A percentile compares a stretch with the other conserved stretches of the same genome.
Evolutionary conservation across 2,329 filamentous ascomycete genomes (phyloP).

Genomic region (Epichloe baconii): DNA sequence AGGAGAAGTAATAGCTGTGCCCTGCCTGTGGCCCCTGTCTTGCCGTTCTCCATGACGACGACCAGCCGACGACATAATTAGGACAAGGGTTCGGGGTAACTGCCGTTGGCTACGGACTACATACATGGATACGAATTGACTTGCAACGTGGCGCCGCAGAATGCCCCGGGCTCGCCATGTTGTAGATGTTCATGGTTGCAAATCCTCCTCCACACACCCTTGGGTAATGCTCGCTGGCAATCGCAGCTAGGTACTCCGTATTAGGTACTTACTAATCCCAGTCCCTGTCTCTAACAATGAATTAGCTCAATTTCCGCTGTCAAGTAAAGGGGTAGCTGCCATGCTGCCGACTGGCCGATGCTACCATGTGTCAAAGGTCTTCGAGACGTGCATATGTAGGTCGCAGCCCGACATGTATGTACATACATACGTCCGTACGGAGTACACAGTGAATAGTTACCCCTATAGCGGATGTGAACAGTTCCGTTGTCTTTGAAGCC

Average conservation of each 20-base stretch:
- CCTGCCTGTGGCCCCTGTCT: not conserved
- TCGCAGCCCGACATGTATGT: no score
- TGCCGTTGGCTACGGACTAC: not conserved
- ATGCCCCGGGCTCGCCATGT: not conserved
- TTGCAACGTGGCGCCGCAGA: not conserved
- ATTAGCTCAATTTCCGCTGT: no score
- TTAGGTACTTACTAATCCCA: not conserved
- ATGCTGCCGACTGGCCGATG: not conserved
- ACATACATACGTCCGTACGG: no score
- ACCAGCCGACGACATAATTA: constrained; percentile 1
- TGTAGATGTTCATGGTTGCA: not conserved
- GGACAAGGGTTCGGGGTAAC: constrained; percentile 6
- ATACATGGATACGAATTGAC: not conserved
- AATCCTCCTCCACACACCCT: no score
- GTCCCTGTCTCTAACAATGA: not conserved
- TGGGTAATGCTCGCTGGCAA: no score
- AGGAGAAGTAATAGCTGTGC: not conserved
- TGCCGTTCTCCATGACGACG: not conserved
- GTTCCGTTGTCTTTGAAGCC: no score
- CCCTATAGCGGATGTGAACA: no score
- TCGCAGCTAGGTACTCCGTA: no score
- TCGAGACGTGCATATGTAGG: not conserved
- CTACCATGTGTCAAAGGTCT: not conserved
- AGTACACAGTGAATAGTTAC: no score
- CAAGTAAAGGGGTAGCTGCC: not conserved